These are phyloP conservation scores for Asparagopsis taxiformis DNA, from an alignment of 31 red algal species.

Conservation along the genomic window DNA sequence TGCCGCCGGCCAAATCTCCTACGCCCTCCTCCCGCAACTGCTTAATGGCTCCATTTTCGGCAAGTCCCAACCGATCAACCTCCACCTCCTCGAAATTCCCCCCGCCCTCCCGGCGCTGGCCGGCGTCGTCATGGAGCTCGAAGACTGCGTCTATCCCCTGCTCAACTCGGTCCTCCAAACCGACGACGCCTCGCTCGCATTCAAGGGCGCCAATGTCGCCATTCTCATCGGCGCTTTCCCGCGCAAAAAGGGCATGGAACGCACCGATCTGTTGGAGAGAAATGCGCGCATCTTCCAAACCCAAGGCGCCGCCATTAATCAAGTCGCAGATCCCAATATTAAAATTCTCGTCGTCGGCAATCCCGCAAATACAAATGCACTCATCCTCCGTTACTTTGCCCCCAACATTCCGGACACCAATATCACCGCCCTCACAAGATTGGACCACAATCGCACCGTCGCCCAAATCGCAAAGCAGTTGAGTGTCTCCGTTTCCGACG, in stretches of 20 bases:
- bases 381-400: slow-evolving; percentile 44
- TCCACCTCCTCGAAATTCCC: slow-evolving; percentile 87
- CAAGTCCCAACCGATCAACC: slow-evolving; percentile 42
- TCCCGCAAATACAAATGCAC: slow-evolving; percentile 97
- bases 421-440: slow-evolving; percentile 89
- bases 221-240: slow-evolving; percentile 95
- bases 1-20: slow-evolving; percentile 95
- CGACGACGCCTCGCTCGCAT: slow-evolving; percentile 67
- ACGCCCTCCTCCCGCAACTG: slow-evolving; percentile 86
- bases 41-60: slow-evolving; percentile 75
- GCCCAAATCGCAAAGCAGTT: slow-evolving; percentile 59
- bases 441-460: slow-evolving; percentile 95
- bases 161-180: slow-evolving; percentile 54
- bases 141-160: slow-evolving; percentile 91
- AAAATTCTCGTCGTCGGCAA: slow-evolving; percentile 96
- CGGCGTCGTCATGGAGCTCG: slow-evolving; percentile 91
- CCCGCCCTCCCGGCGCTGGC: slow-evolving; percentile 56
- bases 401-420: slow-evolving; percentile 58
- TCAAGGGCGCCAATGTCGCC: slow-evolving; percentile 71
- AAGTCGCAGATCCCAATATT: slow-evolving; percentile 55
- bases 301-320: slow-evolving; percentile 73
- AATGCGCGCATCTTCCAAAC: slow-evolving; percentile 91
- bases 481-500: slow-evolving; percentile 52
- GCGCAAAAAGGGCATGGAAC: slow-evolving; percentile 90
- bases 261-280: slow-evolving; percentile 82